phyloP scores from a whole-genome alignment of 2,329 filamentous ascomycete species.

The Pseudomassariella vexata region DNA sequence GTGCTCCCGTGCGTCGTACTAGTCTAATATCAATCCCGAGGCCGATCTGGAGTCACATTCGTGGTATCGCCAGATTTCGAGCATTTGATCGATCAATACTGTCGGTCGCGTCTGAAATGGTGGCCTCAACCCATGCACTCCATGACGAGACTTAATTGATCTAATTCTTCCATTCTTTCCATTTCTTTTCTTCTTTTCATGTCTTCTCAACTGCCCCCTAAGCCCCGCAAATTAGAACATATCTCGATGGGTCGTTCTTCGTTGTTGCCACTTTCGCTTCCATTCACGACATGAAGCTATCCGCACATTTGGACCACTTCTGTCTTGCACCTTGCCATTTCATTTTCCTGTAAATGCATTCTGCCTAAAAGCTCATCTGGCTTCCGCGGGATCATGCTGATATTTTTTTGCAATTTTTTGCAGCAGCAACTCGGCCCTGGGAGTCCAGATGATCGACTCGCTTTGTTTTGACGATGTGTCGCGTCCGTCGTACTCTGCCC shows the following conservation, averaged over 20 bases:
- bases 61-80: conserved; percentile 12
- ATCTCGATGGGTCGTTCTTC: too few relatives aligned
- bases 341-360: conserved; percentile 1
- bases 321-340: conserved; percentile 5
- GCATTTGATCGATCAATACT: conserved; percentile 11
- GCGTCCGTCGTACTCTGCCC: too few relatives aligned
- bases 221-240: too few relatives aligned
- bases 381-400: too few relatives aligned
- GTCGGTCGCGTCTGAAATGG: conserved; percentile 18
- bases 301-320: conserved; percentile 17
- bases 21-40: conserved; percentile 12
- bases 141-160: too few relatives aligned
- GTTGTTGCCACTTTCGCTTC: not conserved
- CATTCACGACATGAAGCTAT: conserved; percentile 22
- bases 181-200: too few relatives aligned
- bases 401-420: conserved; percentile 5
- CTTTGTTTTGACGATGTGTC: conserved; percentile 6
- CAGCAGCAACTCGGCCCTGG: not conserved
- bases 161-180: not conserved
- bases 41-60: conserved; percentile 6
- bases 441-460: conserved; percentile 1
- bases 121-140: conserved; percentile 12
- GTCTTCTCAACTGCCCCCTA: too few relatives aligned
- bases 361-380: too few relatives aligned
- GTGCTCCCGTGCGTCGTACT: conserved; percentile 10